A percentile compares a stretch with the other conserved stretches of the same genome.
Evolutionary conservation across 495 filamentous ascomycete genomes (phyloP).

Genomic region (Evansstolkia leycettana): DNA sequence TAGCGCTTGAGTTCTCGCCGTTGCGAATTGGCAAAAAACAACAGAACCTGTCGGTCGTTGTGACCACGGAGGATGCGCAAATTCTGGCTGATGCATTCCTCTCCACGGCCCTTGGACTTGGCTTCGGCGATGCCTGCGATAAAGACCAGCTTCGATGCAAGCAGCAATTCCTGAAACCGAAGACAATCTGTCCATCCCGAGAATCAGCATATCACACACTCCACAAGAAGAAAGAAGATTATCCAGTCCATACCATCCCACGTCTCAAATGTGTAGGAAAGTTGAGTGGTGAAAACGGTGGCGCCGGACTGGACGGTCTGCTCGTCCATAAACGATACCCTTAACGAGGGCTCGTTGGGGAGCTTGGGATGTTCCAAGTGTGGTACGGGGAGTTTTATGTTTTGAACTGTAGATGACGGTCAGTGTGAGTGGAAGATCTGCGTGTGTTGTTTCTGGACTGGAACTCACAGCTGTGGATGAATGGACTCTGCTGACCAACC

Average conservation of each 20-base stretch:
- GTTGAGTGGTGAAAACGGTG: slow-evolving; percentile 29
- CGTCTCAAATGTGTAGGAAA: slow-evolving; percentile 33
- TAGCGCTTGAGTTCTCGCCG: slow-evolving; percentile 30
- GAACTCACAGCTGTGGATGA: slow-evolving; percentile 32
- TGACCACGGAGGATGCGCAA: slow-evolving; percentile 27
- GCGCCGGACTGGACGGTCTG: slow-evolving; percentile 31
- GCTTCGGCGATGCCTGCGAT: slow-evolving; percentile 34
- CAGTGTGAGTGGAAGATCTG: neutral
- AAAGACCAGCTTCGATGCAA: slow-evolving; percentile 28
- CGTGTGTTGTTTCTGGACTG: neutral
- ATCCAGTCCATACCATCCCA: too few relatives aligned
- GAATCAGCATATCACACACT: too few relatives aligned
- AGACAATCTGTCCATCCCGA: slow-evolving; percentile 30
- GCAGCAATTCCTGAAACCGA: slow-evolving; percentile 31
- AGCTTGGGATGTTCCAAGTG: slow-evolving; percentile 34
- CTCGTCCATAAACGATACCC: slow-evolving; percentile 33
- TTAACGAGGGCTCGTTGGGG: slow-evolving; percentile 20
- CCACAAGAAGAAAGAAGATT: too few relatives aligned
- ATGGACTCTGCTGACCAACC: slow-evolving; percentile 26
- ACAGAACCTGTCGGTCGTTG: slow-evolving; percentile 24
- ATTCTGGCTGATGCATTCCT: slow-evolving; percentile 39
- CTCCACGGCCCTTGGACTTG: slow-evolving; percentile 35
- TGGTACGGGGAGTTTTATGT: slow-evolving; percentile 29
- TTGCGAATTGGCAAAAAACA: slow-evolving; percentile 36
- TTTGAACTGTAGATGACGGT: slow-evolving; percentile 26